Evolutionary conservation across 1,139 yeast species (phyloP), one percentile per base, ranked within the genome.

Genomic region (Hansenula lynferdii): DNA sequence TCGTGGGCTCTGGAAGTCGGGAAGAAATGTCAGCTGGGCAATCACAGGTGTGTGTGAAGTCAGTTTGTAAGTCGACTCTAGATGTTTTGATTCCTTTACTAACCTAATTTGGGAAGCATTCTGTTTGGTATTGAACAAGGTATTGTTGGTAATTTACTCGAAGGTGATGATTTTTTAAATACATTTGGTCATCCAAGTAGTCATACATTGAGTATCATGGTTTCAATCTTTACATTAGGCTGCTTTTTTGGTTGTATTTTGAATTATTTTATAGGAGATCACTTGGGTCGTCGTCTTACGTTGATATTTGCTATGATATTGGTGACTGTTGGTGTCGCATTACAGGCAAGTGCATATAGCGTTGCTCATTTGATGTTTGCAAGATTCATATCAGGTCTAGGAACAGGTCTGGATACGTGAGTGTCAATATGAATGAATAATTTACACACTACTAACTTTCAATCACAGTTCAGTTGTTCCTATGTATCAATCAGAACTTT

Each of bases 91-190:
- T n/a, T n/a, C n/a, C n/a, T n/a, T n/a, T n/a, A n/a, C n/a, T n/a
- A n/a, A n/a, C n/a, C n/a, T n/a, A n/a, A n/a, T n/a, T n/a, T n/a
- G n/a, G n/a, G n/a, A n/a, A n/a, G n/a, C 57, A 72, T 83, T 21
- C 63, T 75, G 35, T 83, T 84, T 53, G 92, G 94, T 41, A 83
- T 81, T 53, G 87, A 83, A 57, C 92, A 83, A 61, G 92, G 92
- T 54, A 71, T 84, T 40, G 79, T 81, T 85, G 73, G 83, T 8
- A 84, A 86, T 52, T 63, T 80, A 39, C 78, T 82, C 48, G 75
- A 84, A 15, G 82, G 83, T 38, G 64, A 61, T 0, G 72, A 77
- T 24, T 31, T 31, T 17, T 17, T 31, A n/a, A 8, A 24, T 5
- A 30, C 34, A 6, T 23, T 31, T 31, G 28, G 28, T 5, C 21